These are phyloP conservation scores for Vigna hirtella DNA, from an alignment of 306 rosid species.

Conservation along the genomic window DNA sequence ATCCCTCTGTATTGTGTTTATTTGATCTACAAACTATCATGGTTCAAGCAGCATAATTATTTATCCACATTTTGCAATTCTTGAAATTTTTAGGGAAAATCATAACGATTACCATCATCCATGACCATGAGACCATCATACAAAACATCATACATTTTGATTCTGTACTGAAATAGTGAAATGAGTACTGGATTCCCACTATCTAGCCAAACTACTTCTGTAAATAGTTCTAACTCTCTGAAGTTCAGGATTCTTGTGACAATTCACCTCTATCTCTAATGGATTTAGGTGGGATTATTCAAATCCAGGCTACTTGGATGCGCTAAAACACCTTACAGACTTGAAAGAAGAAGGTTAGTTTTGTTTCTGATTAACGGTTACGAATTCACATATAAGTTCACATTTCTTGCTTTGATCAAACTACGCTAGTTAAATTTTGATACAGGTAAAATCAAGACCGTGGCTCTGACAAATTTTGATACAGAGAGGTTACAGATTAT, in stretches of 20 bases:
- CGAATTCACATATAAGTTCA: background rate
- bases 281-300: constrained; percentile 93
- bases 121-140: constrained; percentile 35
- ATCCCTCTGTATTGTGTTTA: constrained; percentile 21
- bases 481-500: constrained; percentile 89
- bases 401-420: constrained; percentile 50
- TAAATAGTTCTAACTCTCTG: constrained; percentile 12
- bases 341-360: constrained; percentile 82
- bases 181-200: constrained; percentile 19
- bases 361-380: constrained; percentile 25
- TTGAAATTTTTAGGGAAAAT: constrained; percentile 14
- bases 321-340: constrained; percentile 93
- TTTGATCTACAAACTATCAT: constrained; percentile 1
- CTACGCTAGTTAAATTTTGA: constrained; percentile 42
- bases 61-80: constrained; percentile 28
- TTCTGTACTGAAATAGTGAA: constrained; percentile 7
- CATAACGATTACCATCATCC: constrained; percentile 23
- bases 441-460: constrained; percentile 91
- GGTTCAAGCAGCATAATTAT: constrained; percentile 9
- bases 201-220: constrained; percentile 30
- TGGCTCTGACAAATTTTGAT: constrained; percentile 91
- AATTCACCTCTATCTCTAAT: constrained; percentile 36
- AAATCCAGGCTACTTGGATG: constrained; percentile 87
- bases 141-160: constrained; percentile 33
- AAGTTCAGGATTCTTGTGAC: constrained; percentile 22